These are phyloP conservation scores for Leccinellum rugosiceps DNA, from an alignment of 768 basidiomycete genomes.

Conservation along the genomic window DNA sequence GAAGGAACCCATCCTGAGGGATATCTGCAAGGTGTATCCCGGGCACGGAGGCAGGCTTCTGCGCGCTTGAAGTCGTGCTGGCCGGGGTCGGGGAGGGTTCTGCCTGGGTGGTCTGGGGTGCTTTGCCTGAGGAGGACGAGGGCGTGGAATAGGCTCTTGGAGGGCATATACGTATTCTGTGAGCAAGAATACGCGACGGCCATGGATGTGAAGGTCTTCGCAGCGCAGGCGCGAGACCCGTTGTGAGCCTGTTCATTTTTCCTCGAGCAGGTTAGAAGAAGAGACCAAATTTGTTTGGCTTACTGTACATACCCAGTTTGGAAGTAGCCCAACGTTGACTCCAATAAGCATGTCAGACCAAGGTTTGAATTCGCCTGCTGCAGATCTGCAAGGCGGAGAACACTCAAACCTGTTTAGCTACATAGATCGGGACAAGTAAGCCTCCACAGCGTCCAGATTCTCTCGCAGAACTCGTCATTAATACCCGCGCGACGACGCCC, in stretches of 20 bases:
- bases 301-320: slow-evolving; percentile 7
- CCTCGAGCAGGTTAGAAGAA: neutral
- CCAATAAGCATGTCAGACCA: slow-evolving; percentile 16
- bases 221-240: slow-evolving; percentile 9
- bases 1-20: slow-evolving; percentile 36
- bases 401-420: slow-evolving; percentile 53
- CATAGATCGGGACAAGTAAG: slow-evolving; percentile 68
- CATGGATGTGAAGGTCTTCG: slow-evolving; percentile 10
- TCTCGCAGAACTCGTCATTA: neutral
- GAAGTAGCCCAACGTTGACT: slow-evolving; percentile 7
- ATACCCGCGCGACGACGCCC: neutral
- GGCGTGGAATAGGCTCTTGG: slow-evolving; percentile 18
- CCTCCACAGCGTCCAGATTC: neutral
- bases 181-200: neutral
- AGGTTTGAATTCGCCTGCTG: slow-evolving; percentile 40
- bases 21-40: slow-evolving; percentile 19
- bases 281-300: slow-evolving; percentile 20
- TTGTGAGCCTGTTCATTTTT: slow-evolving; percentile 28
- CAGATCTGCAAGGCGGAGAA: slow-evolving; percentile 46
- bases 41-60: slow-evolving; percentile 1
- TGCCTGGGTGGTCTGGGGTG: neutral
- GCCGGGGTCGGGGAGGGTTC: slow-evolving; percentile 4
- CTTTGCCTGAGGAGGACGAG: slow-evolving; percentile 11
- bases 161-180: neutral
- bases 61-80: neutral